These are phyloP conservation scores for Eucalyptus globulus DNA, from an alignment of 345 rosid species.

Conservation along the genomic window DNA sequence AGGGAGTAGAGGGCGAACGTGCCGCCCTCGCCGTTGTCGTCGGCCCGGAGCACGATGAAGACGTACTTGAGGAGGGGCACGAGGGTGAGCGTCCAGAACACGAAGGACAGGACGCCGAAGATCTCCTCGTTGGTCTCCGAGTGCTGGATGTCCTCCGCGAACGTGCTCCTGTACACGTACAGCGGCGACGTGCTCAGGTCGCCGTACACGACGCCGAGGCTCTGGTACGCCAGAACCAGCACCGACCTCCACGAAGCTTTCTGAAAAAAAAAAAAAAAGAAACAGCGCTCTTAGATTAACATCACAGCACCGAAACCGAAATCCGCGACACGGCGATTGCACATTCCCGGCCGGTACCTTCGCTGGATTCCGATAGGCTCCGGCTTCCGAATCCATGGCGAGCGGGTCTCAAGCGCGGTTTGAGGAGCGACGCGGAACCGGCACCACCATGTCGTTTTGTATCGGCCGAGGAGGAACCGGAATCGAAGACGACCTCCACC, in stretches of 20 bases:
- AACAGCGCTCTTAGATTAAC: neutral
- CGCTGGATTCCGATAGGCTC: slow-evolving; percentile 15
- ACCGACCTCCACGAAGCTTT: slow-evolving; percentile 77
- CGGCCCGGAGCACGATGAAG: slow-evolving; percentile 73
- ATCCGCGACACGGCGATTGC: neutral
- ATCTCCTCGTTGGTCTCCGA: slow-evolving; percentile 87
- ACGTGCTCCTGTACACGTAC: slow-evolving; percentile 75
- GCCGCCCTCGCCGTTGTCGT: slow-evolving; percentile 93
- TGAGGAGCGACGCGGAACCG: neutral
- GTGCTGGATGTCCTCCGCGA: slow-evolving; percentile 72
- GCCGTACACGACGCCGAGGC: slow-evolving; percentile 79
- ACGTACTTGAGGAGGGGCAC: slow-evolving; percentile 79
- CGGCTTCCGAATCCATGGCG: slow-evolving; percentile 61
- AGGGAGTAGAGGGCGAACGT: slow-evolving; percentile 88
- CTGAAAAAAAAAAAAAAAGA: neutral
- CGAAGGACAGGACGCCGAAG: slow-evolving; percentile 70
- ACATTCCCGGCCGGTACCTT: slow-evolving; percentile 29
- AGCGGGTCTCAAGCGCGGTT: slow-evolving; percentile 9
- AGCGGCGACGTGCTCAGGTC: slow-evolving; percentile 87
- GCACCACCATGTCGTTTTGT: neutral
- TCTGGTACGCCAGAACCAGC: slow-evolving; percentile 49
- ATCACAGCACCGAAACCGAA: neutral
- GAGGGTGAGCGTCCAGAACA: slow-evolving; percentile 85
- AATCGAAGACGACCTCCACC: neutral
- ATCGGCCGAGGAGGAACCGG: neutral